A percentile compares a stretch with the other conserved stretches of the same genome.
Evolutionary conservation across 2,329 filamentous ascomycete species (phyloP).

Genomic region (Nemania diffusa): DNA sequence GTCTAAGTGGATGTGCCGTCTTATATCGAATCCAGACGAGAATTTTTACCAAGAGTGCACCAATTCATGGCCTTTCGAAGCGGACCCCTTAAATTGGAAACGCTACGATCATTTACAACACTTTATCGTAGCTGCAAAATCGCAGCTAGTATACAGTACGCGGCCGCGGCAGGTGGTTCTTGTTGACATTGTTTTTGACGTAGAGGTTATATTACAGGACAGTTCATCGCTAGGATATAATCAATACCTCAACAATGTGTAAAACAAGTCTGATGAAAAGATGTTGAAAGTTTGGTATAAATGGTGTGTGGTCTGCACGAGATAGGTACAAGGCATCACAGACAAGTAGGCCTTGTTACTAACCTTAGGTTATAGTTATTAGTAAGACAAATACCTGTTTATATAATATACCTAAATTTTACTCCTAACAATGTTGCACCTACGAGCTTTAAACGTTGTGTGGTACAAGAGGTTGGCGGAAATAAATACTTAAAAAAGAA

Average conservation of each 20-base stretch:
- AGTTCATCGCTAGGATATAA: not conserved
- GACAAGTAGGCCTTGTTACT: not conserved
- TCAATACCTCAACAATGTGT: slow-evolving; percentile 3
- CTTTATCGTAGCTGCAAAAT: slow-evolving; percentile 18
- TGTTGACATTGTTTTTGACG: slow-evolving; percentile 24
- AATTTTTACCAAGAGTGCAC: slow-evolving; percentile 4
- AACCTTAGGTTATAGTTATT: no score
- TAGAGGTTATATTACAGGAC: not conserved
- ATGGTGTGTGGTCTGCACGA: not conserved
- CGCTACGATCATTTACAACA: slow-evolving; percentile 20
- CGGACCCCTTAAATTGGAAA: slow-evolving; percentile 9
- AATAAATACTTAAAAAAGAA: no score
- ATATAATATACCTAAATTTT: no score
- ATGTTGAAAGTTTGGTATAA: not conserved
- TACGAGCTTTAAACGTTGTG: no score
- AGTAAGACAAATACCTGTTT: no score
- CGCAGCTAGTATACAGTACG: slow-evolving; percentile 13
- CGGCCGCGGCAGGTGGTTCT: slow-evolving; percentile 20
- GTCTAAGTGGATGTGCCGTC: slow-evolving; percentile 24
- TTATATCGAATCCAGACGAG: slow-evolving; percentile 13
- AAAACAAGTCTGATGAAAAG: no score
- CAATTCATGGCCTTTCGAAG: slow-evolving; percentile 17
- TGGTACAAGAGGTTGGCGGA: no score
- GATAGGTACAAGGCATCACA: not conserved
- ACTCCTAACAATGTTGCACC: no score